These are phyloP conservation scores for Yamadazyma membranifaciens DNA, from an alignment of 1,139 yeast species.

Conservation along the genomic window DNA sequence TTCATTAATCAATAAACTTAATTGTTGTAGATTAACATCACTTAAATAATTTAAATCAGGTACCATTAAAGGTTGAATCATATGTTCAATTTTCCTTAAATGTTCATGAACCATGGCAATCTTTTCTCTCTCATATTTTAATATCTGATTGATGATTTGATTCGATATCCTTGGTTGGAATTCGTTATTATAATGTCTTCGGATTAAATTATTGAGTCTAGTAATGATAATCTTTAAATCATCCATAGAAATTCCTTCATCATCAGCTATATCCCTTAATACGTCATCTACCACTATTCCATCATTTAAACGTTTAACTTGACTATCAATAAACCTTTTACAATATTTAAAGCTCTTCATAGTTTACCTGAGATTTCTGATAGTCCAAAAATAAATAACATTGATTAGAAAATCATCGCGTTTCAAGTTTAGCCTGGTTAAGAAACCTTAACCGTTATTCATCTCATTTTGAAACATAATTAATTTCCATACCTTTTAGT, in stretches of 20 bases:
- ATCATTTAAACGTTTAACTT: constrained; percentile 23
- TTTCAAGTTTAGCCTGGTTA: neutral
- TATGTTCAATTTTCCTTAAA: constrained; percentile 20
- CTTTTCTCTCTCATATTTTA: constrained; percentile 33
- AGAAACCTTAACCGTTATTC: too few species aligned
- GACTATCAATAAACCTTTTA: constrained; percentile 29
- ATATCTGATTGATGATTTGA: constrained; percentile 36
- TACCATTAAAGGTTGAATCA: constrained; percentile 30
- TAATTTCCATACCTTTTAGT: neutral
- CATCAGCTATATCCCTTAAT: constrained; percentile 15
- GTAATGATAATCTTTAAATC: constrained; percentile 24
- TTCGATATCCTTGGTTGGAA: constrained; percentile 32
- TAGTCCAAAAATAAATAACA: neutral
- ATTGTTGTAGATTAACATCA: constrained; percentile 17
- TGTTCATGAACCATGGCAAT: constrained; percentile 27
- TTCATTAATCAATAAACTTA: constrained; percentile 25
- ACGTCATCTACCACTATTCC: constrained; percentile 22
- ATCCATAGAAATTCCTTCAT: constrained; percentile 17
- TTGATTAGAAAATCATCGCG: neutral
- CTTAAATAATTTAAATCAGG: constrained; percentile 20
- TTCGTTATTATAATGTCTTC: constrained; percentile 27
- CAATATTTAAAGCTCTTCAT: constrained; percentile 19
- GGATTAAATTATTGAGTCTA: constrained; percentile 27
- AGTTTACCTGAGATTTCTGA: too few species aligned
- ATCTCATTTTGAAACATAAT: too few species aligned